phyloP scores from a whole-genome alignment of 2,329 filamentous ascomycete genomes.

The Pyricularia pennisetigena region DNA sequence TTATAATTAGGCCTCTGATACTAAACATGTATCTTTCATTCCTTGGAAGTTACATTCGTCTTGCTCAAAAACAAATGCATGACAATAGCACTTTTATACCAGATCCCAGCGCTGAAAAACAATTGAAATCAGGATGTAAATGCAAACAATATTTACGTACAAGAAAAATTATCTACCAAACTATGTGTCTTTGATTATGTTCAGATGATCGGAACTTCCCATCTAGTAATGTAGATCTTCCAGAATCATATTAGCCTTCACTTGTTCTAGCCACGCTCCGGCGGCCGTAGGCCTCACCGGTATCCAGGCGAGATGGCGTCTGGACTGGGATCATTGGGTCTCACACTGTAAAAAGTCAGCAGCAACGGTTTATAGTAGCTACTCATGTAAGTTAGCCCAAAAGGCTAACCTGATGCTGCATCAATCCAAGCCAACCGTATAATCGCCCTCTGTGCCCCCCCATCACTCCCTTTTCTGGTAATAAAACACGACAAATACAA shows the following conservation, averaged over 20 bases:
- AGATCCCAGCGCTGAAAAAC: neutral
- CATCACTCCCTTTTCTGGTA: too few relatives aligned
- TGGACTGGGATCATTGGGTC: neutral
- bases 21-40: neutral
- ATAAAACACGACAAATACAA: neutral
- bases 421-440: neutral
- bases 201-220: neutral
- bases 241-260: neutral
- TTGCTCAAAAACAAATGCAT: neutral
- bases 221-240: neutral
- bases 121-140: neutral
- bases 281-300: neutral
- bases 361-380: neutral
- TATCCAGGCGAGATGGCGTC: neutral
- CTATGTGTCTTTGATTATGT: neutral
- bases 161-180: neutral
- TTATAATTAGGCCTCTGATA: neutral
- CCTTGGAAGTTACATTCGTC: neutral
- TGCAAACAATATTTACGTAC: neutral
- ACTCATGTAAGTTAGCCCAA: neutral
- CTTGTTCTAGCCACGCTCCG: neutral
- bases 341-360: neutral
- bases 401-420: neutral
- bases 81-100: neutral
- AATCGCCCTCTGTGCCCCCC: neutral